Base-by-base conservation (phyloP, 1,284 basidiomycete species). In the Naganishia sp. region DNA sequence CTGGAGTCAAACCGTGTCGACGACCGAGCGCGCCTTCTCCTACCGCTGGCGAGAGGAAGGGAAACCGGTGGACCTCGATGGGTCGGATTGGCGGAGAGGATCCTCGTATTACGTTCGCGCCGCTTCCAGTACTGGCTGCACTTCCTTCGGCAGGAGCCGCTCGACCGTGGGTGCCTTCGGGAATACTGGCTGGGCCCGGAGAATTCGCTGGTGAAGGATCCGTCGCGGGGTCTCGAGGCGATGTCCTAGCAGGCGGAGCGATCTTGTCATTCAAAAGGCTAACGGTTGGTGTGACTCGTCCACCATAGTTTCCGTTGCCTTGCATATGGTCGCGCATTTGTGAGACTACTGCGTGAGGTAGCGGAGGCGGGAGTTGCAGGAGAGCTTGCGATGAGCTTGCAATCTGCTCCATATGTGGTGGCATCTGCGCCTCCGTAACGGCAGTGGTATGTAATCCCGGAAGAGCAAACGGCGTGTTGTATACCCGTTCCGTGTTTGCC, bases 401-500 rank as follows among this genome's bases (percentile, higher is more conserved):
- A 28, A 61, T 52, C 36, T 61, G 59, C 48, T 61, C 48, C 59
- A 61, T 52, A 18, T 61, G 59, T 13, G 48, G 48, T 48, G 59
- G 59, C 48, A 61, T 52, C n/a, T 50, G 59, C 11, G 48, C 36
- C 21, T 61, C 59, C 13, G 59, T 48, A 3, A 61, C 39, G 10
- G 59, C 45, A 10, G 16, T 13, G n/a, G 59, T 42, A 48, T 59
- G 56, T 1, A 61, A 16, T 42, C 59, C 59, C 11, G 59, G 59
- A 42, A 61, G 50, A 6, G 59, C 59, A n/a, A 61, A 61, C n/a
- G 59, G 59, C 15, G 59, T 61, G 16, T 43, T 44, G 59, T 61
- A 61, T 13, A 33, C 36, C 16, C 59, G n/a, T 23, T 45, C 28
- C 56, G 23, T 43, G 25, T 44, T 44, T 15, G 15, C 6, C 3